These are phyloP conservation scores for Phytophthora europaea DNA, from an alignment of 352 stramenopile genomes.

Conservation along the genomic window DNA sequence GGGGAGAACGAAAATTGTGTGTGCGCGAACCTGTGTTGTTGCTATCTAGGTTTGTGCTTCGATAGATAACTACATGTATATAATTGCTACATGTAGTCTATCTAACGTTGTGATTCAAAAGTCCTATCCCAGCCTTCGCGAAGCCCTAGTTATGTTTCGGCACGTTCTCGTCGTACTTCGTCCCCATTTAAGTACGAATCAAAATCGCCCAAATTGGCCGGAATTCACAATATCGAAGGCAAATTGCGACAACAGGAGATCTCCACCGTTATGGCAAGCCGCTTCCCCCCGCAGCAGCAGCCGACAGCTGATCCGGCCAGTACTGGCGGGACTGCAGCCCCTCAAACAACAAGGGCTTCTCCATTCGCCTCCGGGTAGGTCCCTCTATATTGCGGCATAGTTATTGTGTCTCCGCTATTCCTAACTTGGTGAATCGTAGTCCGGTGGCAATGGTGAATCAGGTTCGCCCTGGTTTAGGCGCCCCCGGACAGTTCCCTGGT, in stretches of 20 bases:
- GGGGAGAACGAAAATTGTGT: no score
- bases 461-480: conserved; percentile 35
- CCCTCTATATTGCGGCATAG: neutral
- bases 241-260: neutral
- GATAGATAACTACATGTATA: no score
- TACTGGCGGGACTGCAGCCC: neutral
- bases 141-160: no score
- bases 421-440: conserved; percentile 23
- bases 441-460: conserved; percentile 56
- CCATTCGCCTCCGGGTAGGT: conserved; percentile 43
- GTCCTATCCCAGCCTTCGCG: no score
- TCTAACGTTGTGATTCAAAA: no score
- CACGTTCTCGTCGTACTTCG: no score
- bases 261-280: conserved; percentile 18
- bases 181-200: no score
- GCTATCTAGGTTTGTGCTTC: no score
- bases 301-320: conserved; percentile 10
- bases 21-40: no score
- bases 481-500: conserved; percentile 39
- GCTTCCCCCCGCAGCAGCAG: conserved; percentile 28
- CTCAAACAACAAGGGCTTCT: conserved; percentile 22
- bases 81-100: no score
- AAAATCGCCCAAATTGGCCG: no score
- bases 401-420: neutral
- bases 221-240: no score